Conservation (phyloP, 768 basidiomycete genomes). For the Strobilomyces echinocephalus region DNA sequence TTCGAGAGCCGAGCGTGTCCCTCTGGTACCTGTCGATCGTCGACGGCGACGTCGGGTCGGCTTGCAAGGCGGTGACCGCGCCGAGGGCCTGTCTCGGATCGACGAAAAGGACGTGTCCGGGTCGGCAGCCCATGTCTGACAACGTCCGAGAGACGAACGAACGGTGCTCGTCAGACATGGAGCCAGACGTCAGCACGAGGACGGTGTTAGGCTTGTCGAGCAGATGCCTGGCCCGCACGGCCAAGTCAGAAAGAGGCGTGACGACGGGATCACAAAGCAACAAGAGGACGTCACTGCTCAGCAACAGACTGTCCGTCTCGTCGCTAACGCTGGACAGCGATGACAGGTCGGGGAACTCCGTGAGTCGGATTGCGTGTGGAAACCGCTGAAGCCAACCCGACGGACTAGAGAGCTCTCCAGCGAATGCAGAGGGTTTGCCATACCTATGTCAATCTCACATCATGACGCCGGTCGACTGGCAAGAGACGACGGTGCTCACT, state of each 20-base stretch:
- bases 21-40: conserved; percentile 64
- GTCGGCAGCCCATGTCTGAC: conserved; percentile 21
- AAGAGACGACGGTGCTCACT: conserved; percentile 17
- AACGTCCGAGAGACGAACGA: conserved; percentile 19
- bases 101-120: conserved; percentile 39
- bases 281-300: conserved; percentile 58
- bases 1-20: conserved; percentile 53
- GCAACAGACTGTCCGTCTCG: conserved; percentile 16
- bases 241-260: conserved; percentile 41
- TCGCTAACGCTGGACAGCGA: conserved; percentile 15
- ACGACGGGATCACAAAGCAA: conserved; percentile 59
- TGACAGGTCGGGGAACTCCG: conserved; percentile 31
- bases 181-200: conserved; percentile 37
- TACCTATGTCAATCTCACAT: conserved; percentile 13
- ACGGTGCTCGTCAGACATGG: conserved; percentile 12
- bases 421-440: conserved; percentile 18
- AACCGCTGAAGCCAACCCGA: conserved; percentile 58
- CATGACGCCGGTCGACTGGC: neutral
- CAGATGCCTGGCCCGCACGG: conserved; percentile 21
- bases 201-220: conserved; percentile 39
- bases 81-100: conserved; percentile 57
- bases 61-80: conserved; percentile 47
- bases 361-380: conserved; percentile 44
- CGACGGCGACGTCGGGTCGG: conserved; percentile 40
- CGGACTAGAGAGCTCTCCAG: conserved; percentile 35